Conservation (phyloP, 2,329 filamentous ascomycete species). For the Fusarium sp. region DNA sequence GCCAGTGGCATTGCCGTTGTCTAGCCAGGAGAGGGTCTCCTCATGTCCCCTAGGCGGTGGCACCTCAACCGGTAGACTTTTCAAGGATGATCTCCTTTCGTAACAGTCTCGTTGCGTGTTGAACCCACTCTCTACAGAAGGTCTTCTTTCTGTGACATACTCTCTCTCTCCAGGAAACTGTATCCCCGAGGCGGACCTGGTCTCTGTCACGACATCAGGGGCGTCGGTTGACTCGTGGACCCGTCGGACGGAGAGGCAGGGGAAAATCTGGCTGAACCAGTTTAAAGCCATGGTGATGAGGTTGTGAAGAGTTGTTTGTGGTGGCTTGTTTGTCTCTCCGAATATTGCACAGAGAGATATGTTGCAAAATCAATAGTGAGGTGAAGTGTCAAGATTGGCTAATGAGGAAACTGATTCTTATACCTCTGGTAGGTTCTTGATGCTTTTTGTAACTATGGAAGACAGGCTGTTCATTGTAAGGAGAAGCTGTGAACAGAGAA, state of each 20-base stretch:
- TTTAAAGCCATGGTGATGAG: not conserved
- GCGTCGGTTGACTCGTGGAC: not conserved
- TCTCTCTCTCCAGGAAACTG: not conserved
- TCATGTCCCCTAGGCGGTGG: constrained; percentile 4
- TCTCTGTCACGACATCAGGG: not conserved
- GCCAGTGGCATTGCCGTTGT: not conserved
- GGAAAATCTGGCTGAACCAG: not conserved
- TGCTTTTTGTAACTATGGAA: not conserved
- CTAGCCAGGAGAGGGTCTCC: not conserved
- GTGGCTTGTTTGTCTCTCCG: not conserved
- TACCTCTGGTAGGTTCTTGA: not conserved
- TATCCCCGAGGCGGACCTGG: not conserved
- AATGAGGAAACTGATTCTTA: not conserved
- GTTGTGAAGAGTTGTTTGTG: not conserved
- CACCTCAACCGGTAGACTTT: not conserved
- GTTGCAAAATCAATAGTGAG: not conserved
- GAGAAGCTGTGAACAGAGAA: not conserved
- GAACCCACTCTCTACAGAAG: not conserved
- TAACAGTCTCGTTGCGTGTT: not conserved
- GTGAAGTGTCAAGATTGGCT: not conserved
- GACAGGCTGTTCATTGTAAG: not conserved
- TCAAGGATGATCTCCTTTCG: not conserved
- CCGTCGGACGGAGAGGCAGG: not conserved
- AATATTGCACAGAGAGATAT: not conserved
- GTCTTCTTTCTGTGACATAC: not conserved